Evolutionary conservation across 805 yeast species (phyloP).

Genomic region (Myxozyma neotropica): DNA sequence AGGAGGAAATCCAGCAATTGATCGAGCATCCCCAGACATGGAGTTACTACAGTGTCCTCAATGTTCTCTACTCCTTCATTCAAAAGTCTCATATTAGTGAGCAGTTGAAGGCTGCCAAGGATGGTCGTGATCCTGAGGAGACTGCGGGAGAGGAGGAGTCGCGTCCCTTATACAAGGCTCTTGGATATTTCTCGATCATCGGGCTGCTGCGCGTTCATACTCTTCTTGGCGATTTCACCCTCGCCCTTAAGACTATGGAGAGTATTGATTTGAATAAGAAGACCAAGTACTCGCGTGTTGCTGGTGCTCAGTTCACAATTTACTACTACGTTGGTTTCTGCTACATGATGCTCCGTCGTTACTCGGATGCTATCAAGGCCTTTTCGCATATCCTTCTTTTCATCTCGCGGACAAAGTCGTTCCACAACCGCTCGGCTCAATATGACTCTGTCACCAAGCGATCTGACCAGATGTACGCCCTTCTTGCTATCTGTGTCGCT

Average conservation of each 20-base stretch:
- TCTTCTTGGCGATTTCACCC: conserved; percentile 52
- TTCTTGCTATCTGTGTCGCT: conserved; percentile 51
- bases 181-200: conserved; percentile 54
- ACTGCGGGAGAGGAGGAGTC: conserved; percentile 52
- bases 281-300: conserved; percentile 52
- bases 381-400: conserved; percentile 52
- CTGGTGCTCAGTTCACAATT: conserved; percentile 55
- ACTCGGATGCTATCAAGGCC: conserved; percentile 54
- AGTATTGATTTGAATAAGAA: conserved; percentile 51
- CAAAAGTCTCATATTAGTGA: conserved; percentile 48
- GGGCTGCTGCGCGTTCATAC: conserved; percentile 56
- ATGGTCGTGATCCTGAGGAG: conserved; percentile 41
- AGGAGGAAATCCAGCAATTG: conserved; percentile 46
- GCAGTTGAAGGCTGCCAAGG: conserved; percentile 44
- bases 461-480: conserved; percentile 56
- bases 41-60: conserved; percentile 53
- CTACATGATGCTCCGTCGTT: conserved; percentile 54
- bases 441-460: conserved; percentile 52
- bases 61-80: conserved; percentile 52
- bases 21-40: conserved; percentile 48
- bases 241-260: conserved; percentile 54
- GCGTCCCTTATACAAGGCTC: conserved; percentile 48
- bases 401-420: conserved; percentile 51
- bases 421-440: conserved; percentile 48
- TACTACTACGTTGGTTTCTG: conserved; percentile 57